Conservation (phyloP, 805 yeast species). For the Isabelozyma rhagii region DNA sequence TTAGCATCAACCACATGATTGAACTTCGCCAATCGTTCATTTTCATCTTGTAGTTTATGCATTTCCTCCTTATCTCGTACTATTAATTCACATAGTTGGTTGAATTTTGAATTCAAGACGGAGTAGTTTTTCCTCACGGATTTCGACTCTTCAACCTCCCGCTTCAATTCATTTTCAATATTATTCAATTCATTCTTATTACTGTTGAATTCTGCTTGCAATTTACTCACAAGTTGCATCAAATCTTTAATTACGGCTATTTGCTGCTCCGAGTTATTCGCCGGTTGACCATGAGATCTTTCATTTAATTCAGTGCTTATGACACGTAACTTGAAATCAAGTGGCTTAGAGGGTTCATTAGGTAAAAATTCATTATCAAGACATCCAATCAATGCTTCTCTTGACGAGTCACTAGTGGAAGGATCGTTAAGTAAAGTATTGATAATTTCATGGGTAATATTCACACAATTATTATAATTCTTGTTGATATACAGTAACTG, state of each 20-base stretch:
- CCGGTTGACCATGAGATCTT: background rate
- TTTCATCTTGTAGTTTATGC: slow-evolving; percentile 11
- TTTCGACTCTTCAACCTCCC: slow-evolving; percentile 20
- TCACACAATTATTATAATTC: slow-evolving; percentile 10
- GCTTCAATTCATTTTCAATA: slow-evolving; percentile 17
- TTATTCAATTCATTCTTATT: slow-evolving; percentile 17
- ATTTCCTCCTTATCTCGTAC: slow-evolving; percentile 5
- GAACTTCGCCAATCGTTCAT: slow-evolving; percentile 12
- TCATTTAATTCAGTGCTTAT: slow-evolving; percentile 16
- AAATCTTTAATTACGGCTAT: slow-evolving; percentile 1
- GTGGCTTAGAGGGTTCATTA: slow-evolving; percentile 8
- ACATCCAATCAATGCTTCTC: slow-evolving; percentile 12
- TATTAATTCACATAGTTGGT: slow-evolving; percentile 10
- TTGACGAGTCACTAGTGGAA: slow-evolving; percentile 12
- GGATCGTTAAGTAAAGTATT: slow-evolving; percentile 14
- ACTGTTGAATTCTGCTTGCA: slow-evolving; percentile 15
- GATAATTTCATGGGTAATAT: slow-evolving; percentile 17
- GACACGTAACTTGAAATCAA: slow-evolving; percentile 22
- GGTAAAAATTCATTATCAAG: slow-evolving; percentile 6
- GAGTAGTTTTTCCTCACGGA: slow-evolving; percentile 17
- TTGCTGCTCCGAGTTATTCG: background rate
- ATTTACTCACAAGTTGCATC: slow-evolving; percentile 13
- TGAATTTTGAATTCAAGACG: slow-evolving; percentile 16
- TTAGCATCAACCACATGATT: slow-evolving; percentile 20
- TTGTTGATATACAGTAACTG: slow-evolving; percentile 8